Conservation (phyloP, 805 yeast genomes). For the Scheffersomyces stipitis region DNA sequence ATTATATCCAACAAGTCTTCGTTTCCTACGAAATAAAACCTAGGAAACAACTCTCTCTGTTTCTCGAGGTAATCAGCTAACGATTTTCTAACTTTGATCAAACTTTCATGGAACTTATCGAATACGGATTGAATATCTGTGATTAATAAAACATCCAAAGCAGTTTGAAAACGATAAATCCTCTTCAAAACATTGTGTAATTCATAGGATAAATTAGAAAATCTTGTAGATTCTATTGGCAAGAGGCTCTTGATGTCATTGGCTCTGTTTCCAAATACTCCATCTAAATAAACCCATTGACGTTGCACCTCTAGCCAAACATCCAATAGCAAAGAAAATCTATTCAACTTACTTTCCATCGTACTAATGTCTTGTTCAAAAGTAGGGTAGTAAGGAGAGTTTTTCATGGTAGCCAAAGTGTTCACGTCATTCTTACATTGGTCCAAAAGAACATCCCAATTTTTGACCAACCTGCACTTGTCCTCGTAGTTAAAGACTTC, state of each 20-base stretch:
- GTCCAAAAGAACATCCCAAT: slow-evolving; percentile 66
- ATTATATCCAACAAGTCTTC: slow-evolving; percentile 83
- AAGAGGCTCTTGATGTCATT: slow-evolving; percentile 60
- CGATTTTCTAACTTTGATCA: slow-evolving; percentile 60
- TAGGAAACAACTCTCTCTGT: slow-evolving; percentile 73
- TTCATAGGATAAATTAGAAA: slow-evolving; percentile 62
- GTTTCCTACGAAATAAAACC: slow-evolving; percentile 87
- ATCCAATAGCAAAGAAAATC: slow-evolving; percentile 53
- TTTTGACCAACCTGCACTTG: slow-evolving; percentile 55
- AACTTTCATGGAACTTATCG: slow-evolving; percentile 52
- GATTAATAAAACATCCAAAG: slow-evolving; percentile 54
- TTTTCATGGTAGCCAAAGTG: slow-evolving; percentile 65
- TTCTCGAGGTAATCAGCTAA: slow-evolving; percentile 75
- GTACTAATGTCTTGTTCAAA: slow-evolving; percentile 59
- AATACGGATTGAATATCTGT: slow-evolving; percentile 49
- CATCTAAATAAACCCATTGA: slow-evolving; percentile 86
- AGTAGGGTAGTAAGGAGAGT: slow-evolving; percentile 57
- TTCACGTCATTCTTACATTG: slow-evolving; percentile 60
- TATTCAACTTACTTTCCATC: slow-evolving; percentile 58
- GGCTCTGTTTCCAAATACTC: slow-evolving; percentile 60
- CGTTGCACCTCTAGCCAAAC: slow-evolving; percentile 82
- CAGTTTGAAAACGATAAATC: slow-evolving; percentile 48
- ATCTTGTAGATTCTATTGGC: slow-evolving; percentile 70
- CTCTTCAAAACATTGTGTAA: slow-evolving; percentile 51
- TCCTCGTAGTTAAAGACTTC: slow-evolving; percentile 54